These are phyloP conservation scores for Leptographium radiaticola DNA, from an alignment of 2,329 filamentous ascomycete genomes.

Conservation along the genomic window DNA sequence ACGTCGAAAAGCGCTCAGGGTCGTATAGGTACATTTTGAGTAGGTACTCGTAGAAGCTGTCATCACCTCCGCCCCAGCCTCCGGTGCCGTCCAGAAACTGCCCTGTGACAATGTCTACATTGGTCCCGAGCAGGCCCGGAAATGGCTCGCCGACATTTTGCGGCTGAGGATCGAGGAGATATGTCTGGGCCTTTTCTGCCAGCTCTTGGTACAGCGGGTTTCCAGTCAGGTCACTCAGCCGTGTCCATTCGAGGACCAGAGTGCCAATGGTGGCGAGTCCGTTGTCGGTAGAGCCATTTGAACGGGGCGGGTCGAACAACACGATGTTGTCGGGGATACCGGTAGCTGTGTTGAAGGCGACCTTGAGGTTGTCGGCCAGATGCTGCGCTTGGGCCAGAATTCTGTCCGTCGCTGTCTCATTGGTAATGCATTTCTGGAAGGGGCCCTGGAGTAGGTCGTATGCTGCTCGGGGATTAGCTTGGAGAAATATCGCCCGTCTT, in stretches of 20 bases:
- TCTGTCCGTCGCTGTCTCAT: slow-evolving; percentile 34
- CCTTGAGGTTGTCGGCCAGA: slow-evolving; percentile 60
- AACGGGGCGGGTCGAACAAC: slow-evolving; percentile 38
- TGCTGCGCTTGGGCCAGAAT: slow-evolving; percentile 54
- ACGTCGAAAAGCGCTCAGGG: slow-evolving; percentile 43
- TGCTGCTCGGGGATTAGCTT: slow-evolving; percentile 20
- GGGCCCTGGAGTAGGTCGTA: slow-evolving; percentile 64
- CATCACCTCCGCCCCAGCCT: slow-evolving; percentile 64
- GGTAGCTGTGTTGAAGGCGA: slow-evolving; percentile 63
- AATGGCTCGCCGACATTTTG: slow-evolving; percentile 48
- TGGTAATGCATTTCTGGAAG: slow-evolving; percentile 29
- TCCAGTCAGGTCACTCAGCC: slow-evolving; percentile 61
- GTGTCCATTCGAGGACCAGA: slow-evolving; percentile 74
- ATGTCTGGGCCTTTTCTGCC: slow-evolving; percentile 52
- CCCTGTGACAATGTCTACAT: slow-evolving; percentile 52
- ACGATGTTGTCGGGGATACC: slow-evolving; percentile 64
- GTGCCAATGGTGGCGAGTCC: slow-evolving; percentile 67
- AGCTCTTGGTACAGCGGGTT: slow-evolving; percentile 53
- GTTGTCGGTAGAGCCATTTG: slow-evolving; percentile 43
- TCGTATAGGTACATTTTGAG: slow-evolving; percentile 88
- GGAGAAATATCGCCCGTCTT: neutral
- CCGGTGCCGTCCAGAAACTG: slow-evolving; percentile 53
- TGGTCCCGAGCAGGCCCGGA: slow-evolving; percentile 60
- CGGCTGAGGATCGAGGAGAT: slow-evolving; percentile 56
- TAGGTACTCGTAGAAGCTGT: slow-evolving; percentile 81